phyloP scores from a whole-genome alignment of 148 eudicot species.

The Diospyros kaki region DNA sequence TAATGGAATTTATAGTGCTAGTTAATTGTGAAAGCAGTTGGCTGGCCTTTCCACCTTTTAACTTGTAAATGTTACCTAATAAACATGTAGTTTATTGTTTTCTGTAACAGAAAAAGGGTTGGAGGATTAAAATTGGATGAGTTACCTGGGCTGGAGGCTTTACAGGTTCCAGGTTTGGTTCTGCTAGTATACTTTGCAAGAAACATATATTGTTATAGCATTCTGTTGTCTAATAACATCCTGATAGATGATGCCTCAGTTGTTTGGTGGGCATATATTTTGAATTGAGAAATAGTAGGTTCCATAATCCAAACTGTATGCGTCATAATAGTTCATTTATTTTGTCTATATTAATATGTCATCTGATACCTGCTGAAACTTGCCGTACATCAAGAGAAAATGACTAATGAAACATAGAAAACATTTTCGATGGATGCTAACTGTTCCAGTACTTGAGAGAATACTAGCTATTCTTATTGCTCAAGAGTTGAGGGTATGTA shows the following conservation, averaged over 20 bases:
- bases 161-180: conserved; percentile 73
- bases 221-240: background rate
- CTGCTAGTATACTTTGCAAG: background rate
- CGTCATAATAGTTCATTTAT: background rate
- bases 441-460: background rate
- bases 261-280: background rate
- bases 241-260: background rate
- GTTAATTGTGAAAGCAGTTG: background rate
- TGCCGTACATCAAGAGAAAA: background rate
- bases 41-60: background rate
- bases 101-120: conserved; percentile 64
- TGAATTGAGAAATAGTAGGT: conserved; percentile 2
- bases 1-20: conserved; percentile 1
- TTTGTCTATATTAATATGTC: background rate
- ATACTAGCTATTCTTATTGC: background rate
- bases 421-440: background rate
- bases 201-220: background rate
- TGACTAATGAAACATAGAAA: background rate
- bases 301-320: conserved; percentile 1
- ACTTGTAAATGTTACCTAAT: conserved; percentile 7
- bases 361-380: conserved; percentile 4
- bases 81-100: conserved; percentile 2
- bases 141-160: conserved; percentile 83
- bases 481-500: too few relatives aligned
- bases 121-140: conserved; percentile 96